Conservation (phyloP, 208 protist genomes). For the Wallacemonas sp. region DNA sequence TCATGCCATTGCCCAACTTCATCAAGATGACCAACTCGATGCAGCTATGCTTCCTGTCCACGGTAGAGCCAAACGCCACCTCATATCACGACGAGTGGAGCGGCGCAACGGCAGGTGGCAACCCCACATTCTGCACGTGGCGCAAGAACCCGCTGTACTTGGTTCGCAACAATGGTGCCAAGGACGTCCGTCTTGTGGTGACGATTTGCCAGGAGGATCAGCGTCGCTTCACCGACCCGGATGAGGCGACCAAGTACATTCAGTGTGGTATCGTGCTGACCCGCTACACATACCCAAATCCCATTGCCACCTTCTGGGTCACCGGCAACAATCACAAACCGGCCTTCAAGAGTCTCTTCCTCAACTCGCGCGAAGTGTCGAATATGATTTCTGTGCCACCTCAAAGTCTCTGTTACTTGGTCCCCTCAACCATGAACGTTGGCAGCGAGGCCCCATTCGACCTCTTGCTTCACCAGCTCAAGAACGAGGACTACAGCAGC, state of each 20-base stretch:
- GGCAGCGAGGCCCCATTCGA: constrained; percentile 40
- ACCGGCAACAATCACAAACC: constrained; percentile 70
- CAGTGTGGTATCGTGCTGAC: constrained; percentile 68
- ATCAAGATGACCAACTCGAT: constrained; percentile 46
- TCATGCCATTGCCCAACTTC: constrained; percentile 55
- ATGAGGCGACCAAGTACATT: constrained; percentile 42
- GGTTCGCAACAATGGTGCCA: constrained; percentile 49
- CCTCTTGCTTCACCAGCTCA: constrained; percentile 51
- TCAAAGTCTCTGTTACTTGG: constrained; percentile 67
- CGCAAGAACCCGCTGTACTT: constrained; percentile 78
- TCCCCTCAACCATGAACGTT: constrained; percentile 69
- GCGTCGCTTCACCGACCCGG: constrained; percentile 40
- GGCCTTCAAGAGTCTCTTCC: constrained; percentile 70
- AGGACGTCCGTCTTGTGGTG: constrained; percentile 32
- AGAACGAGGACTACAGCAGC: constrained; percentile 34
- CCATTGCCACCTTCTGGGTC: constrained; percentile 54
- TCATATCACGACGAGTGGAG: constrained; percentile 53
- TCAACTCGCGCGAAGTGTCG: constrained; percentile 77
- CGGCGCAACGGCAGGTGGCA: constrained; percentile 51
- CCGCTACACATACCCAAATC: constrained; percentile 27
- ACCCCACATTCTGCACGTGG: constrained; percentile 67
- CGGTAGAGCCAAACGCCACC: constrained; percentile 26
- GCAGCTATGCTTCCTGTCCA: constrained; percentile 62
- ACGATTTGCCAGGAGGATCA: constrained; percentile 68
- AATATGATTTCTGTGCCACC: constrained; percentile 56